Base-by-base conservation (phyloP, 176 grass and related monocot genomes). In the Avena eriantha region DNA sequence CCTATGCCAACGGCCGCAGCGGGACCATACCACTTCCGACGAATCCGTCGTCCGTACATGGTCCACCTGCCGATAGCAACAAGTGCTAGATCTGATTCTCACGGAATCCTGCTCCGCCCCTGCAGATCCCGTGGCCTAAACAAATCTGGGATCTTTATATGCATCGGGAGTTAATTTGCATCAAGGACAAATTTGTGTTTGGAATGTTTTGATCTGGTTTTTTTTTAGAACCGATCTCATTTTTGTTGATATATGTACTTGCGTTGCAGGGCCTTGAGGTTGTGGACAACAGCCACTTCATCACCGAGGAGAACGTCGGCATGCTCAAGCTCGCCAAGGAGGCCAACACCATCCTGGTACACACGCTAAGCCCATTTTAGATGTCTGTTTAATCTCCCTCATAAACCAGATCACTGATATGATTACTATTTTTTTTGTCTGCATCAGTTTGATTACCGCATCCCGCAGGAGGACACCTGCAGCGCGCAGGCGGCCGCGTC, bases 301-400 rank as follows among this genome's bases (percentile, higher is more conserved):
- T 98, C 84, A 98, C 96, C 0, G 88, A 95, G 55, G 96, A 98
- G 67, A 98, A 98, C 70, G 31, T 98, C 2, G 88, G 93, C 82
- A 98, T 98, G 96, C 91, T 98, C 22, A 94, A 98, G 86, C 83
- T 98, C 50, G 96, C 96, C 79, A 94, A 95, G 81, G 93, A 98
- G 51, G 90, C 91, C 69, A 95, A 95, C 85, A 87, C 22, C 78
- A 98, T 98, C 76, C 69, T 73, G 90, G 39, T 41, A 85, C 93
- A 39, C 36, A 41, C 39, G 0, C 39, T 41, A 41, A 1, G 0
- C 39, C 39, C 0, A 41, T 41, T 41, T 8, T 41, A 41, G 39
- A 0, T 41, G 39, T 1, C 6, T 41, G 39, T 41, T 41, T 41
- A 41, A 41, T 1, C 39, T 41, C 0, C 7, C 0, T 41, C 39